Evolutionary conservation across 805 yeast genomes (phyloP).

Genomic region (Saccharomycopsis microspora): DNA sequence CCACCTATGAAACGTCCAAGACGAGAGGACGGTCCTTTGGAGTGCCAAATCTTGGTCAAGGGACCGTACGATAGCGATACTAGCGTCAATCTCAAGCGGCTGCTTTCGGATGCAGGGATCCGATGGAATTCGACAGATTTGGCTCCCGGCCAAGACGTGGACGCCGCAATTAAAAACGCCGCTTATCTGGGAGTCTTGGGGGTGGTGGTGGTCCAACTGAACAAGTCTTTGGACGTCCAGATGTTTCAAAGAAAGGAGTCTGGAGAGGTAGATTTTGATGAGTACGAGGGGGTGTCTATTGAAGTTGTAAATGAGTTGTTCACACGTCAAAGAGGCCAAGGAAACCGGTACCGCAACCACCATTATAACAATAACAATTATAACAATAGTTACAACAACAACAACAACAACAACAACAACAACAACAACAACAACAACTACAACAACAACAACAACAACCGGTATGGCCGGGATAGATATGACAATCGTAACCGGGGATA

Average conservation of each 20-base stretch:
- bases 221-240: conserved; percentile 53
- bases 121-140: conserved; percentile 25
- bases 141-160: conserved; percentile 30
- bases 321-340: conserved; percentile 13
- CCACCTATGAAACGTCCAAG: background rate
- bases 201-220: conserved; percentile 50
- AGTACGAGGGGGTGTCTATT: conserved; percentile 58
- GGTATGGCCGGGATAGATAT: background rate
- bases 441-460: background rate
- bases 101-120: conserved; percentile 28
- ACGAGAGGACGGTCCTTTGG: conserved; percentile 20
- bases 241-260: conserved; percentile 57
- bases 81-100: conserved; percentile 28
- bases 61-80: conserved; percentile 35
- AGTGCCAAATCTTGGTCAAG: conserved; percentile 37
- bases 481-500: conserved; percentile 2
- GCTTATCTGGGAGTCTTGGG: conserved; percentile 74
- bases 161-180: conserved; percentile 53
- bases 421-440: background rate
- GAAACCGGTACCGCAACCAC: background rate
- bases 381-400: background rate
- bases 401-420: background rate
- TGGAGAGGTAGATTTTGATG: conserved; percentile 75
- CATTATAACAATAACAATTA: background rate
- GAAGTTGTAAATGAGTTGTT: conserved; percentile 55